Evolutionary conservation across 768 basidiomycete species (phyloP).

Genomic region (Mycena olivaceomarginata): DNA sequence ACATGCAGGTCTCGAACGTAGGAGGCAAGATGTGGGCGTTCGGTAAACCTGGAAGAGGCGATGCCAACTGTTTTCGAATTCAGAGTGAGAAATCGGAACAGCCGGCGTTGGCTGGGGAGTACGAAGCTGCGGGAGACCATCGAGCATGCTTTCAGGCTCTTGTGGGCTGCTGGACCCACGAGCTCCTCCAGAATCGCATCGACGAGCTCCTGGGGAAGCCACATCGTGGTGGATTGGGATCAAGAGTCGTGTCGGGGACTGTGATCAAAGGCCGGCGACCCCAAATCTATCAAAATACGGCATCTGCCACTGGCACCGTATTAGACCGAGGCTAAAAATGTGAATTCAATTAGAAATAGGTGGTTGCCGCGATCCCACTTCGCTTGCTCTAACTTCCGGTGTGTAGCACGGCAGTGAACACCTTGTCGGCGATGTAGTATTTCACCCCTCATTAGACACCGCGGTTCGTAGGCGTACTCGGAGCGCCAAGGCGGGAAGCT

Average conservation of each 20-base stretch:
- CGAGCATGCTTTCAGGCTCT: neutral
- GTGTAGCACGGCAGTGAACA: too few relatives aligned
- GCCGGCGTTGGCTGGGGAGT: neutral
- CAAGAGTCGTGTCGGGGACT: neutral
- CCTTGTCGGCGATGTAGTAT: too few relatives aligned
- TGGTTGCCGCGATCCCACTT: too few relatives aligned
- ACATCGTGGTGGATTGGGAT: neutral
- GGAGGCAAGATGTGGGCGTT: constrained; percentile 4
- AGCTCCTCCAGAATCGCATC: neutral
- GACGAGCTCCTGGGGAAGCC: constrained; percentile 11
- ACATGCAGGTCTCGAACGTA: constrained; percentile 15
- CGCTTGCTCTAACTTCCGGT: too few relatives aligned
- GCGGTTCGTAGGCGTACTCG: too few relatives aligned
- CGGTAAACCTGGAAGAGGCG: neutral
- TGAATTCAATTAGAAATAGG: too few relatives aligned
- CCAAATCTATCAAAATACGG: neutral
- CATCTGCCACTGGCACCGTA: too few relatives aligned
- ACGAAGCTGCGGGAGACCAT: neutral
- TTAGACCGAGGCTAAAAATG: too few relatives aligned
- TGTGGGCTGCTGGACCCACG: neutral
- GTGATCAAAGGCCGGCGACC: neutral
- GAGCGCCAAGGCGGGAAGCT: too few relatives aligned
- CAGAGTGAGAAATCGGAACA: constrained; percentile 15
- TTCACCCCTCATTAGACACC: too few relatives aligned
- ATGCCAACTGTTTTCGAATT: neutral